Evolutionary conservation across 1,284 basidiomycete genomes (phyloP), one percentile per base, ranked within the genome.

Genomic region (Tremellales sp.): DNA sequence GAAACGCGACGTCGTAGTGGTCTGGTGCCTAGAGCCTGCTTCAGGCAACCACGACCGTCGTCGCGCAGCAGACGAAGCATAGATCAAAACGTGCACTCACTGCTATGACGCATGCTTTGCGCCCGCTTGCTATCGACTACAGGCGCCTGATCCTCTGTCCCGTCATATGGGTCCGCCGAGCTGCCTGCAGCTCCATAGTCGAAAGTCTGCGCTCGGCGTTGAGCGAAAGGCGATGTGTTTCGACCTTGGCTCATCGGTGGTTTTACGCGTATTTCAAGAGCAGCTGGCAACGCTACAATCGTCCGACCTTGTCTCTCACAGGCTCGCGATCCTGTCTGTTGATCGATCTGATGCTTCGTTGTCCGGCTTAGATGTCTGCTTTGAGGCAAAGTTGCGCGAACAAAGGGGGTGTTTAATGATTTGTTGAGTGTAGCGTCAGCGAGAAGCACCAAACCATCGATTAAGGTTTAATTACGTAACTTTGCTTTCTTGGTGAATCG

Each of bases 191-290:
- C 41, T 31, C 61, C 56, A 15, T 39, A 37, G 43, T 67, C 63
- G 48, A 64, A 64, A n/a, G 63, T 65, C 45, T 62, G 65, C 19
- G 62, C 54, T 23, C 64, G 53, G 15, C 62, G 62, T 40, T 57
- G 64, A 36, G 15, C 19, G 19, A n/a, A 36, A 6, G 33, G 33
- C 13, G 33, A 36, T 4, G 33, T 6, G 19, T 36, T 36, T 17
- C 33, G 33, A 36, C 19, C 15, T 17, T 36, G 15, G 13, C 33
- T 36, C 33, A 36, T 31, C 22, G 40, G 21, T 42, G 40, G 23
- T 22, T 36, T 22, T 46, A 25, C 8, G 21, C 26, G 35, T 36
- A 11, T 23, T 25, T 21, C 19, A 5, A 24, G 22, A 21, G 24
- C 23, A 22, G 39, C 24, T 43, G 48, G 25, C 27, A 17, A n/a